Conservation (phyloP, 2,329 filamentous ascomycete species). For the Mycogone perniciosa region DNA sequence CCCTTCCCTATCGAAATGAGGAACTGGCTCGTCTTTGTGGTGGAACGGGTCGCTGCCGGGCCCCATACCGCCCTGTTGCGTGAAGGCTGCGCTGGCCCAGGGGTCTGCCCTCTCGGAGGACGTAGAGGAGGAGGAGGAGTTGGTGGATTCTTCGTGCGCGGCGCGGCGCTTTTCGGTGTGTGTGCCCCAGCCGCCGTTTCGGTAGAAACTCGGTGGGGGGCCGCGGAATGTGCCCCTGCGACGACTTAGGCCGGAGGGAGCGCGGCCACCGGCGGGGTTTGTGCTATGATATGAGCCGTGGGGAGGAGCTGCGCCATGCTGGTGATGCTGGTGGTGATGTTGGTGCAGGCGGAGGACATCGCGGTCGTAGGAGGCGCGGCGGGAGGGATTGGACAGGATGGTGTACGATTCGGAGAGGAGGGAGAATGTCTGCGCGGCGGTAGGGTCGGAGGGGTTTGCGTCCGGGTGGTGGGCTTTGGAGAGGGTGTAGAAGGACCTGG, state of each 20-base stretch:
- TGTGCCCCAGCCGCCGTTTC: slow-evolving; percentile 69
- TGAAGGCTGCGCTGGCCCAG: slow-evolving; percentile 18
- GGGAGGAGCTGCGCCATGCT: slow-evolving; percentile 16
- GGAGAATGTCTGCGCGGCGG: slow-evolving; percentile 70
- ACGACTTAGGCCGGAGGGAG: slow-evolving; percentile 73
- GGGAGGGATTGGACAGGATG: slow-evolving; percentile 63
- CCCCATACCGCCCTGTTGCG: slow-evolving; percentile 46
- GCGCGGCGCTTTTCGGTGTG: slow-evolving; percentile 53
- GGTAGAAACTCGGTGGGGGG: slow-evolving; percentile 84
- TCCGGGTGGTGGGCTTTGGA: slow-evolving; percentile 93
- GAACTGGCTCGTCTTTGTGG: slow-evolving; percentile 41
- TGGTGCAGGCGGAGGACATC: slow-evolving; percentile 46
- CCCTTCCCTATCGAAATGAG: slow-evolving; percentile 69
- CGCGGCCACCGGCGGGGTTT: slow-evolving; percentile 63
- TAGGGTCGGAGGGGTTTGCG: slow-evolving; percentile 70
- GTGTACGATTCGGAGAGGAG: slow-evolving; percentile 79
- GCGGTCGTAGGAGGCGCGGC: slow-evolving; percentile 76
- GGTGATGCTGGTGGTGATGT: slow-evolving; percentile 27
- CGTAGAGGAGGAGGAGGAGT: background rate
- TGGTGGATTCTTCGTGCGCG: slow-evolving; percentile 41
- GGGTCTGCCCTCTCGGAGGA: slow-evolving; percentile 13
- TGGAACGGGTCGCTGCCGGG: slow-evolving; percentile 47
- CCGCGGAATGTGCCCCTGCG: slow-evolving; percentile 72
- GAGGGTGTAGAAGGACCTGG: slow-evolving; percentile 76
- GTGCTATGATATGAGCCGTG: slow-evolving; percentile 50